Evolutionary conservation across 805 yeast genomes (phyloP), one percentile per base, ranked within the genome.

Genomic region (Saccharomycopsis fibuligera): DNA sequence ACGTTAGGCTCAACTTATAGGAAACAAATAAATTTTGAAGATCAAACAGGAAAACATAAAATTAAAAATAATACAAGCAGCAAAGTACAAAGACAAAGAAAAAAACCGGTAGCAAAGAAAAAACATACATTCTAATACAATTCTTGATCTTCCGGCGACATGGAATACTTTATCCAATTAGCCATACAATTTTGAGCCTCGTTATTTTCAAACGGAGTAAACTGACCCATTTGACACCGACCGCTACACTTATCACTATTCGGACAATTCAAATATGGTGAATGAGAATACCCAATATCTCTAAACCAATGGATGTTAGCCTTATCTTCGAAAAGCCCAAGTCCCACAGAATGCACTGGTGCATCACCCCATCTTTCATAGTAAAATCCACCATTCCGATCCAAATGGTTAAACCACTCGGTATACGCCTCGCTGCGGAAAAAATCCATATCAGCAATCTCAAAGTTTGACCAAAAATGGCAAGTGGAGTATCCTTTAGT

Each of bases 351-450:
- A 60, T 86, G 91, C 1, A 87, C 91, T 0, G 96, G 95, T 0
- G 95, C 95, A 68, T 87, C 96, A 2, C 96, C 95, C 96, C 96
- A 87, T 48, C 95, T 67, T 62, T 89, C 96, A 58, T 87, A 87
- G 62, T 85, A 88, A 59, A 87, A 87, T 4, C 90, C 90, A n/a
- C 93, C 91, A 1, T 80, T 64, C 3, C 69, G 54, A 49, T 87
- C 95, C 35, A 87, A 64, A 57, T 70, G 67, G 29, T 81, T 67
- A 58, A 81, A 76, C 78, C 83, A 87, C 9, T 65, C 64, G 36
- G 70, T 67, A 60, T 87, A 87, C 1, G 87, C 77, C 44, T 82
- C 79, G 21, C 74, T 66, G 44, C 95, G 67, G 65, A 71, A 83
- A 57, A 87, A 87, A 56, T 87, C 90, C 83, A 87, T 74, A 57